Evolutionary conservation across 2,329 filamentous ascomycete genomes (phyloP).

Genomic region (Chaetomiaceae sp.): DNA sequence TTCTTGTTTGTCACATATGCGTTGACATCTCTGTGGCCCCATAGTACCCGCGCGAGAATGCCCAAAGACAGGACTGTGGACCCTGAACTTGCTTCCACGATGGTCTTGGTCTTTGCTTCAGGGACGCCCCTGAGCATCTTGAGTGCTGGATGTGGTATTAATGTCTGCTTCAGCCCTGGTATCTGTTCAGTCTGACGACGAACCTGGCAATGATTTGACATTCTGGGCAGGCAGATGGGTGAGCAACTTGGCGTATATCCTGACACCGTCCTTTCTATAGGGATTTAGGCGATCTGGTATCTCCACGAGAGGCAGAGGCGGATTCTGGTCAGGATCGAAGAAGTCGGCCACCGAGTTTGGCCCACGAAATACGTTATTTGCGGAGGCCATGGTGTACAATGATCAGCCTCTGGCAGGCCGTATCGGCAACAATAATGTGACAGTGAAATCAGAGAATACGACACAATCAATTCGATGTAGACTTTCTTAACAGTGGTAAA

Average conservation of each 20-base stretch:
- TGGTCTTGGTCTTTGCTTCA: slow-evolving; percentile 43
- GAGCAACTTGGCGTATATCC: slow-evolving; percentile 64
- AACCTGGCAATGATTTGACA: slow-evolving; percentile 60
- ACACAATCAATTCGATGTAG: too few relatives aligned
- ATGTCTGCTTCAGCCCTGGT: neutral
- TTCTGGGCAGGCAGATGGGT: slow-evolving; percentile 59
- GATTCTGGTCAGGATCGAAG: slow-evolving; percentile 54
- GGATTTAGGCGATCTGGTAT: slow-evolving; percentile 55
- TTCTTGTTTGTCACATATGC: slow-evolving; percentile 59
- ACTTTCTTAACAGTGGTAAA: too few relatives aligned
- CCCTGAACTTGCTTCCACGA: slow-evolving; percentile 59
- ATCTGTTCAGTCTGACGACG: too few relatives aligned
- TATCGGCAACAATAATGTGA: too few relatives aligned
- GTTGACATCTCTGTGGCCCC: slow-evolving; percentile 47
- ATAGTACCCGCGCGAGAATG: slow-evolving; percentile 48
- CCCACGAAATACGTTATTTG: slow-evolving; percentile 54
- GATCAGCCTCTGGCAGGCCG: too few relatives aligned
- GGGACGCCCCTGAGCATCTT: slow-evolving; percentile 46
- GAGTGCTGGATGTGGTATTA: slow-evolving; percentile 38
- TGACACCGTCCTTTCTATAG: slow-evolving; percentile 52
- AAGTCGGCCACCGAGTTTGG: slow-evolving; percentile 54
- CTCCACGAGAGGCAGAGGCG: slow-evolving; percentile 59
- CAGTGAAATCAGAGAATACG: too few relatives aligned
- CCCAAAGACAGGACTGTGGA: slow-evolving; percentile 60
- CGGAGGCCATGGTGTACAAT: neutral